phyloP scores from a whole-genome alignment of 2,329 filamentous ascomycete genomes.

The Emmonsiellopsis sp. region DNA sequence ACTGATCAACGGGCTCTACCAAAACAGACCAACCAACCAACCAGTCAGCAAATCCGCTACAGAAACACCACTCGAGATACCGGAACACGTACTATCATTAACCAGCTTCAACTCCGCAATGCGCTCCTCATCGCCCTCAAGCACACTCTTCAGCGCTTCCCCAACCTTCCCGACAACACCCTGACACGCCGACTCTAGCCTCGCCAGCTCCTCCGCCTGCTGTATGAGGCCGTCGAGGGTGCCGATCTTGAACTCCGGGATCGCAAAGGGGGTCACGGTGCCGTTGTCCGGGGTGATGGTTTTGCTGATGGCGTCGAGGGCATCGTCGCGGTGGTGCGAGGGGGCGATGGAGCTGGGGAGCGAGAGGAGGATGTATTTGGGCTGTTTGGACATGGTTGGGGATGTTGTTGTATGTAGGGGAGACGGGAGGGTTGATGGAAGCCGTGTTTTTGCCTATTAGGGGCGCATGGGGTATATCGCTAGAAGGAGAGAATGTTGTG shows the following conservation, averaged over 20 bases:
- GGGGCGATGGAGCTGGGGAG: conserved; percentile 81
- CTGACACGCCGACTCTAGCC: conserved; percentile 73
- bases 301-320: conserved; percentile 63
- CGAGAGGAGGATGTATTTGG: conserved; percentile 79
- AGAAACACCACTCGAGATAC: background rate
- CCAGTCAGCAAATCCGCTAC: background rate
- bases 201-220: conserved; percentile 88
- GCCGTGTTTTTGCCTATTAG: background rate
- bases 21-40: conserved; percentile 6
- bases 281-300: conserved; percentile 68
- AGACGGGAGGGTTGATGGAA: background rate
- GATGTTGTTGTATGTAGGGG: too few relatives aligned
- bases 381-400: conserved; percentile 33
- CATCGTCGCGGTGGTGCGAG: conserved; percentile 70
- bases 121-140: conserved; percentile 77
- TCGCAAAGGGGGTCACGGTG: conserved; percentile 64
- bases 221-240: conserved; percentile 91
- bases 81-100: conserved; percentile 66
- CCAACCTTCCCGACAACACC: conserved; percentile 78
- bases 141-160: conserved; percentile 71
- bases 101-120: conserved; percentile 82
- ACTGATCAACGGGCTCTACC: conserved; percentile 88
- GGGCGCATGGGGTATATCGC: background rate
- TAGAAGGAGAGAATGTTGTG: background rate
- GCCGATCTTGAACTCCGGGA: conserved; percentile 96